Evolutionary conservation across 805 yeast genomes (phyloP).

Genomic region (Zygosaccharomyces pseudorouxii): DNA sequence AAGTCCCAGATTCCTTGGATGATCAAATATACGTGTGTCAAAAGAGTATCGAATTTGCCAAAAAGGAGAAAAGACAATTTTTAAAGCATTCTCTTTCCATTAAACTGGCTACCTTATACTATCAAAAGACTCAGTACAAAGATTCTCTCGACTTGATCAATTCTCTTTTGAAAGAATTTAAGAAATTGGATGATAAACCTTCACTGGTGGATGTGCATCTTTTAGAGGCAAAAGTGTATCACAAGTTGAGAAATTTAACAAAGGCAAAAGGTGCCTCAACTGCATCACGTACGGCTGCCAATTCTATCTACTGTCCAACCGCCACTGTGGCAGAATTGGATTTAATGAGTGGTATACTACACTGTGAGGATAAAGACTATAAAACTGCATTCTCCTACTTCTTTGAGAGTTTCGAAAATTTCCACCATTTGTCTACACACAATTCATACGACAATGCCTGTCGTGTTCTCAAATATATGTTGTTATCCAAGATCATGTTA

Average conservation of each 20-base stretch:
- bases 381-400: slow-evolving; percentile 94
- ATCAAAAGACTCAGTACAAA: slow-evolving; percentile 57
- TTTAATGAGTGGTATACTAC: slow-evolving; percentile 89
- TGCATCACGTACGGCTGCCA: slow-evolving; percentile 96
- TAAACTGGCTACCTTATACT: slow-evolving; percentile 72
- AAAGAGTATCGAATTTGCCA: slow-evolving; percentile 85
- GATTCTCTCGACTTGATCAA: slow-evolving; percentile 71
- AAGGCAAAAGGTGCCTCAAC: slow-evolving; percentile 90
- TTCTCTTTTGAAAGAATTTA: slow-evolving; percentile 73
- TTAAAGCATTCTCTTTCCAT: slow-evolving; percentile 84
- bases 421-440: slow-evolving; percentile 44
- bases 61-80: slow-evolving; percentile 75
- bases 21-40: slow-evolving; percentile 68
- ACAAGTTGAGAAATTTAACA: slow-evolving; percentile 84
- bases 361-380: slow-evolving; percentile 95
- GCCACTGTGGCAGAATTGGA: slow-evolving; percentile 89
- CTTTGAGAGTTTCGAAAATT: slow-evolving; percentile 92
- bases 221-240: slow-evolving; percentile 84
- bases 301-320: slow-evolving; percentile 93
- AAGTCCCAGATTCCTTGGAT: slow-evolving; percentile 56
- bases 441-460: slow-evolving; percentile 63
- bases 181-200: slow-evolving; percentile 90
- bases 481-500: slow-evolving; percentile 88
- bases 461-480: slow-evolving; percentile 84
- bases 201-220: slow-evolving; percentile 93